Evolutionary conservation across 129 eudicot genomes (phyloP), one percentile per base, ranked within the genome.

Genomic region (Flaveria trinervia): DNA sequence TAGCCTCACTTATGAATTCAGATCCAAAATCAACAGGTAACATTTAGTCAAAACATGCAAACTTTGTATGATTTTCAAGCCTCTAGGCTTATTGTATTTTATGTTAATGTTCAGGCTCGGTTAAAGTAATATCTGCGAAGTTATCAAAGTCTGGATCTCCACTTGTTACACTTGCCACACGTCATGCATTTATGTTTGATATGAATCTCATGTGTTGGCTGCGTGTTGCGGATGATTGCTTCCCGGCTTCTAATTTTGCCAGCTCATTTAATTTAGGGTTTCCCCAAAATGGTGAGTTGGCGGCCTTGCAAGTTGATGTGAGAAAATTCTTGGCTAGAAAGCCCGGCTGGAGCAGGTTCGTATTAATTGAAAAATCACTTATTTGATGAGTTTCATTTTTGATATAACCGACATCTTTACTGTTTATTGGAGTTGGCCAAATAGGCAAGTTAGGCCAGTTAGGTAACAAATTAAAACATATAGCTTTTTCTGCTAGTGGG

Each of bases 281-380:
- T 36, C 71, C 81, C 44, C 97, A 91, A 71, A 87, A 88, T 64
- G 97, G 99, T 41, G 99, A 95, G 83, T 81, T 95, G 76, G 99
- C 99, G 3, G 89, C 85, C 60, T 78, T 95, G 85, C 97, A 95
- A 83, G 95, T 95, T 67, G 99, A 95, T 46, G 92, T 95, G 28
- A 85, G 96, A 80, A 95, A 95, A 86, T 89, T 83, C 26, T 79
- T 91, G 79, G 99, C 99, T 45, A 80, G 99, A 68, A 95, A 89
- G 80, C 97, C 97, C 0, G 97, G 99, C 64, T 95, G 97, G 97
- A 95, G 87, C 93, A 92, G 99, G 99, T 95, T 61, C 16, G 78
- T 76, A 9, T 69, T 15, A 64, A 60, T 70, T 61, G 5, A 26
- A 41, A 25, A 17, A 26, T 59, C 61, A 12, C 9, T 45, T 45